A percentile compares a stretch with the other conserved stretches of the same genome.
Evolutionary conservation across 139 green algal species (phyloP).

Genomic region (Chlorokybus atmophyticus): DNA sequence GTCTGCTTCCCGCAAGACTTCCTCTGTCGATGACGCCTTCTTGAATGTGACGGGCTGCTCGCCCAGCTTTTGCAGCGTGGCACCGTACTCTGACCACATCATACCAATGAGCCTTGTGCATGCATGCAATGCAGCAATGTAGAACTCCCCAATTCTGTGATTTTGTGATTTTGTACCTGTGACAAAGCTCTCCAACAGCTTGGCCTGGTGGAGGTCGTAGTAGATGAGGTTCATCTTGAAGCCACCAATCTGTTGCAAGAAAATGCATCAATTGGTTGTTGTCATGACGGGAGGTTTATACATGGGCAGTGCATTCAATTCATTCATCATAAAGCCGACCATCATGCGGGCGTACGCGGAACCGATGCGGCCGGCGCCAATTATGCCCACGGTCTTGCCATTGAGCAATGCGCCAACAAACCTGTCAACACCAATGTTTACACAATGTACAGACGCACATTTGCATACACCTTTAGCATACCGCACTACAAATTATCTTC

Average conservation of each 20-base stretch:
- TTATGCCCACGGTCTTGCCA: conserved; percentile 87
- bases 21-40: conserved; percentile 70
- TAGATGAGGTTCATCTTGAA: conserved; percentile 99
- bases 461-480: too few relatives aligned
- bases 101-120: conserved; percentile 4
- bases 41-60: conserved; percentile 45
- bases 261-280: too few relatives aligned
- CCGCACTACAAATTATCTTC: too few relatives aligned
- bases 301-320: too few relatives aligned
- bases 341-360: conserved; percentile 93
- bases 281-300: too few relatives aligned
- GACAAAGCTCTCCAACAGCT: conserved; percentile 36
- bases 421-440: conserved; percentile 6
- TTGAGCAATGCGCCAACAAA: conserved; percentile 68
- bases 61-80: conserved; percentile 55
- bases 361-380: conserved; percentile 87
- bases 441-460: too few relatives aligned
- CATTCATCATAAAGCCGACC: too few relatives aligned
- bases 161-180: too few relatives aligned
- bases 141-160: too few relatives aligned
- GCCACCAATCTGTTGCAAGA: conserved; percentile 70
- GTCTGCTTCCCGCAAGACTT: conserved; percentile 73
- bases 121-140: too few relatives aligned
- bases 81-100: conserved; percentile 46
- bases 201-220: conserved; percentile 78